These are phyloP conservation scores for Pythium diclinum DNA, from an alignment of 352 stramenopile genomes.

Conservation along the genomic window DNA sequence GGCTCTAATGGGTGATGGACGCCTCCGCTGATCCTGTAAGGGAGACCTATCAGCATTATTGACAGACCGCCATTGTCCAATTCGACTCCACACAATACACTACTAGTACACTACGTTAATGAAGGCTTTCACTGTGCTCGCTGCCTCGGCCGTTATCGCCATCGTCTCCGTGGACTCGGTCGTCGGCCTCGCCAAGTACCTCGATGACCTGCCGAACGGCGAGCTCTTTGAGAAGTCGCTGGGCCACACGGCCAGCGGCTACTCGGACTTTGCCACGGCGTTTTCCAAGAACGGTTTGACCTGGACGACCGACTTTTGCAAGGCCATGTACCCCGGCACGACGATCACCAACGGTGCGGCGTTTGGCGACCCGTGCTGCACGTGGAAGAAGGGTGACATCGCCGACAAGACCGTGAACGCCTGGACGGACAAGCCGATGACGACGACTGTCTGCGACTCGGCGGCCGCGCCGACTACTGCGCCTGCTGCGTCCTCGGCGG, in stretches of 20 bases:
- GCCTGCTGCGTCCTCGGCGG: neutral
- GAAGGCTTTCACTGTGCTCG: constrained; percentile 78
- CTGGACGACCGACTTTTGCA: constrained; percentile 35
- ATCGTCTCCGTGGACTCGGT: constrained; percentile 78
- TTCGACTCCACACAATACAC: neutral
- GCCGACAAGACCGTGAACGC: constrained; percentile 5
- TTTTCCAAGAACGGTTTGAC: constrained; percentile 27
- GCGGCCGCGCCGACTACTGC: neutral
- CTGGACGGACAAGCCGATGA: neutral
- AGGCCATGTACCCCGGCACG: constrained; percentile 34
- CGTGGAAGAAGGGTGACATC: constrained; percentile 28
- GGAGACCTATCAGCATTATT: neutral
- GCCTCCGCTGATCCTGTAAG: neutral
- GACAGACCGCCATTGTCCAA: neutral
- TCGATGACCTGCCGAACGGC: constrained; percentile 41
- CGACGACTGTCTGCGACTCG: neutral
- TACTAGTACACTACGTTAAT: constrained; percentile 7
- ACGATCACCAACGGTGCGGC: constrained; percentile 48
- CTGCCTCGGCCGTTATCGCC: constrained; percentile 68
- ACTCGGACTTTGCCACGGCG: constrained; percentile 34
- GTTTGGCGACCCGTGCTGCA: constrained; percentile 51
- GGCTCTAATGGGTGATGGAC: neutral
- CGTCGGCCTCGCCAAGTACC: constrained; percentile 32
- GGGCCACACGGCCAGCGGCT: constrained; percentile 30
- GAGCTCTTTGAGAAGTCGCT: constrained; percentile 30